Conservation (phyloP, 305 asterid species). For the Fraxinus paxiana region DNA sequence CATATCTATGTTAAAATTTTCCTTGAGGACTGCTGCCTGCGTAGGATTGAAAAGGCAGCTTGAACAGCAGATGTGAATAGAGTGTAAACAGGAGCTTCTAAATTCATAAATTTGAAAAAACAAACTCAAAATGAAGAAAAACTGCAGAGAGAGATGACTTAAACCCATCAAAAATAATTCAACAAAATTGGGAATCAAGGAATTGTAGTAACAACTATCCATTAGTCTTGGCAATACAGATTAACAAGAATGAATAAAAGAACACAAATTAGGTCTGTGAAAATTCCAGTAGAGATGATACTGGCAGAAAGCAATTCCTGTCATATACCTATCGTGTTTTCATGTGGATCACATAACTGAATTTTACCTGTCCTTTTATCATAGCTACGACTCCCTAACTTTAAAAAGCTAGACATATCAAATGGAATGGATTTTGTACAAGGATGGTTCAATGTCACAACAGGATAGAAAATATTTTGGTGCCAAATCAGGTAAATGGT, state of each 20-base stretch:
- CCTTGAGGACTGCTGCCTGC: slow-evolving; percentile 90
- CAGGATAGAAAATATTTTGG: neutral
- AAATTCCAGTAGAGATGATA: neutral
- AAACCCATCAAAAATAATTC: neutral
- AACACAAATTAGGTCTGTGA: neutral
- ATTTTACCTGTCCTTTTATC: neutral
- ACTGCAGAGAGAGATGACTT: neutral
- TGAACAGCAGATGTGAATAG: slow-evolving; percentile 4
- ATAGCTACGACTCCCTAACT: neutral
- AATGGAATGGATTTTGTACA: neutral
- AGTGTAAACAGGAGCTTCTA: slow-evolving; percentile 6
- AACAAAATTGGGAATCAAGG: neutral
- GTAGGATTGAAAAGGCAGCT: neutral
- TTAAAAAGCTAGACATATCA: neutral
- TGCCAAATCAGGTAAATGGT: neutral
- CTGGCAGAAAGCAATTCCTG: neutral
- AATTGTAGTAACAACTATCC: neutral
- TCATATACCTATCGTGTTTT: neutral
- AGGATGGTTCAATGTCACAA: neutral
- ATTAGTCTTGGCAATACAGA: neutral
- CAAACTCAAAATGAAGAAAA: neutral
- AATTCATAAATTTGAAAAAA: neutral
- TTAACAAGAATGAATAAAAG: neutral
- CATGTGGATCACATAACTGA: neutral
- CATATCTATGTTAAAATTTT: slow-evolving; percentile 85